Conservation (phyloP, 2,329 filamentous ascomycete species). For the Colletotrichum orchidophilum region DNA sequence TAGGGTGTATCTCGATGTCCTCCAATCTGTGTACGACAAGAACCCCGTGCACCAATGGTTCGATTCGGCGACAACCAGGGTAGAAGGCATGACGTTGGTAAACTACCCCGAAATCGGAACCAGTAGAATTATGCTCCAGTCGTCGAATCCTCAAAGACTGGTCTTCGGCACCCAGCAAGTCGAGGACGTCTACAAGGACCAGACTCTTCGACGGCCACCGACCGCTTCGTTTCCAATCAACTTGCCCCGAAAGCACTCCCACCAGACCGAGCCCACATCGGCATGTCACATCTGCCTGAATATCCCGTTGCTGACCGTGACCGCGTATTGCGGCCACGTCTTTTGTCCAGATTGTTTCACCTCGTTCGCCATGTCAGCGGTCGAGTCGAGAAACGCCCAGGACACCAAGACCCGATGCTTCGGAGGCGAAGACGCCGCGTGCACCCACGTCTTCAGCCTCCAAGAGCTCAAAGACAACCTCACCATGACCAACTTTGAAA, state of each 20-base stretch:
- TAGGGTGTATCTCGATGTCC: background rate
- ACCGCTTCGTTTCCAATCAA: no score
- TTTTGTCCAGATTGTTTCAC: background rate
- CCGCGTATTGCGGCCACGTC: background rate
- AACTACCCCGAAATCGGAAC: background rate
- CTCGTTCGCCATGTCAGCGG: background rate
- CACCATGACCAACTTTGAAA: no score
- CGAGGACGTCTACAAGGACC: accelerated
- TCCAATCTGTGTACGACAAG: no score
- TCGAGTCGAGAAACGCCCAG: no score
- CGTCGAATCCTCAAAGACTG: no score
- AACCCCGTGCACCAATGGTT: no score
- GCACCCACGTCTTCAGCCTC: background rate
- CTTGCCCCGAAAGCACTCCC: no score
- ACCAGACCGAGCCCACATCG: no score
- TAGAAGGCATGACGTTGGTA: background rate
- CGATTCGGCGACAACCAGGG: no score
- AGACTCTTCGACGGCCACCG: accelerated
- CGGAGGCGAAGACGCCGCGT: background rate
- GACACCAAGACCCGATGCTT: background rate
- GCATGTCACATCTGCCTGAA: background rate
- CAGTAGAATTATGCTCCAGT: background rate
- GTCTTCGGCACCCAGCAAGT: no score
- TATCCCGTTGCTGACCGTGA: background rate
- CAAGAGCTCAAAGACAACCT: background rate